Base-by-base conservation (phyloP, 1,284 basidiomycete species). In the Ustilago crameri region DNA sequence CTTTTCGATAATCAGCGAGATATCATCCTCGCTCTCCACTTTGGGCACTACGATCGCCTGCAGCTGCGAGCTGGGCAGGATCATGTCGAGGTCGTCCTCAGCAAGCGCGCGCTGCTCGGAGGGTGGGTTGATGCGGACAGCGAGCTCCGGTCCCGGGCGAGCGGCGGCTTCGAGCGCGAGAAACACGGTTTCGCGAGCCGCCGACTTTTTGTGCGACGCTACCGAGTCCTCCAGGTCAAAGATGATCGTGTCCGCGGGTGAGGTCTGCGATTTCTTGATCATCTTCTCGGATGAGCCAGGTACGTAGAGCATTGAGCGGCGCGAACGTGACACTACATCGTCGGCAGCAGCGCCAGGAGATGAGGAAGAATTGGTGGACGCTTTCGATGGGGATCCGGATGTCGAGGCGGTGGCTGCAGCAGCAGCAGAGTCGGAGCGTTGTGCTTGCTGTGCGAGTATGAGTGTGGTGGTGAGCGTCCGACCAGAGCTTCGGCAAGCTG, bases 111-210 rank as follows among this genome's bases (percentile, higher is more conserved):
- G 46, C 18, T 70, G 43, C 0, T 49, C 61, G 5, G 75, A 79
- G 10, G 80, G 80, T 9, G 81, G 75, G 43, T 82, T 82, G 67
- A 82, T 82, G 26, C 81, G 75, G 7, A 82, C 81, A 1, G 77
- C 72, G 2, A 80, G 60, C 42, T 82, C 79, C 0, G 80, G 73
- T 0, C 54, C 58, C 0, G 60, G 58, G 3, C 64, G 50, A 0
- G 42, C 38, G 24, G 72, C 74, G 17, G 74, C 78, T 38, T 74
- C 64, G 27, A 81, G 64, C 2, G 70, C 80, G 9, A 81, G 67
- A 3, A 78, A 63, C 1, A 82, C 80, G 42, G 76, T 69, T 48
- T 74, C 67, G 2, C 75, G 65, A 2, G 80, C 81, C 9, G 69
- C 70, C 0, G 73, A 74, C 44, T 82, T 82, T 12, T 79, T 75